A percentile compares a stretch with the other conserved stretches of the same genome.
Evolutionary conservation across 257 asterid genomes (phyloP).

Genomic region (Catharanthus roseus): DNA sequence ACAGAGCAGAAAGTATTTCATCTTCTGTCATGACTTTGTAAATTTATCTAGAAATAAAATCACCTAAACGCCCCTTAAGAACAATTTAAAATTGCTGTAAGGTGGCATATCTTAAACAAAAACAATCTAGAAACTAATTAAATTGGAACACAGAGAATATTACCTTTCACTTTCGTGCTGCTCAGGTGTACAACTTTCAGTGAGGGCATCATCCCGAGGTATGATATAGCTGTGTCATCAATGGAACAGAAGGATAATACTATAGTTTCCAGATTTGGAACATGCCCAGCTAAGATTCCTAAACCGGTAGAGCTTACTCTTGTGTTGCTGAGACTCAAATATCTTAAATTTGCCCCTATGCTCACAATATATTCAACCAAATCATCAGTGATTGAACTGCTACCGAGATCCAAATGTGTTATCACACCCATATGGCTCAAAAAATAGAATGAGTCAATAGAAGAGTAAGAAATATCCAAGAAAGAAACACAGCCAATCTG

Average conservation of each 20-base stretch:
- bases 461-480: conserved; percentile 64
- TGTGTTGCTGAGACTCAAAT: conserved; percentile 64
- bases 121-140: neutral
- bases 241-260: conserved; percentile 48
- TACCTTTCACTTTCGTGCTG: conserved; percentile 70
- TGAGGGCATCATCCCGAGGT: conserved; percentile 61
- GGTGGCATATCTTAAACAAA: neutral
- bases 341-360: conserved; percentile 50
- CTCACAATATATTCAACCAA: conserved; percentile 46
- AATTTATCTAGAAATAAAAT: neutral
- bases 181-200: conserved; percentile 58
- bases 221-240: conserved; percentile 56
- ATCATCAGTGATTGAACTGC: conserved; percentile 41
- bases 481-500: conserved; percentile 40
- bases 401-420: conserved; percentile 62
- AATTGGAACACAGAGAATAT: conserved; percentile 5
- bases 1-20: conserved; percentile 3
- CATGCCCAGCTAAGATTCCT: conserved; percentile 59
- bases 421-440: conserved; percentile 52
- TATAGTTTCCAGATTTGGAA: conserved; percentile 70
- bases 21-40: neutral
- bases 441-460: conserved; percentile 43
- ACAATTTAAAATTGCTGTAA: neutral
- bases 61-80: neutral
- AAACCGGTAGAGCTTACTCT: conserved; percentile 66